Conservation (phyloP, 176 grass and related monocot species). For the Oryza australiensis region DNA sequence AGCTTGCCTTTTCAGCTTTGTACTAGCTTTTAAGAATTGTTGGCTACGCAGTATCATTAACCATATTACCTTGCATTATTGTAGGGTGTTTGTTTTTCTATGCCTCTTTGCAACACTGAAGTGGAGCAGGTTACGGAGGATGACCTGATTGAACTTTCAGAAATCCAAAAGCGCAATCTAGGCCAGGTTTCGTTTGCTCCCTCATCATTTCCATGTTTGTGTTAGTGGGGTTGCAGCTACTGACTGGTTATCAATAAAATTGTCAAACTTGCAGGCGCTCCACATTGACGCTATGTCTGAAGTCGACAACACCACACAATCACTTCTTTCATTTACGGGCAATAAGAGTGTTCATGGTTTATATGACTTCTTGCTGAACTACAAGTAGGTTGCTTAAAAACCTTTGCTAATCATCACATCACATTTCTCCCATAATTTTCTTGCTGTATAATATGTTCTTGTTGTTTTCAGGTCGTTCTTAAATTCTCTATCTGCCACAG, state of each 20-base stretch:
- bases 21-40: background rate
- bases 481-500: conserved; percentile 59
- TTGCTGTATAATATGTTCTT: conserved; percentile 14
- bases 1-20: background rate
- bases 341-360: conserved; percentile 77
- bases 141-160: conserved; percentile 82
- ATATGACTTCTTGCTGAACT: conserved; percentile 85
- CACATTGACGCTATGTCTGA: conserved; percentile 71
- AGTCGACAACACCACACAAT: conserved; percentile 77
- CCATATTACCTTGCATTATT: conserved; percentile 28
- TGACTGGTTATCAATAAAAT: background rate
- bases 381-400: conserved; percentile 57
- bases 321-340: conserved; percentile 73
- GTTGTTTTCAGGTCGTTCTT: conserved; percentile 56
- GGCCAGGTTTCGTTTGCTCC: conserved; percentile 64
- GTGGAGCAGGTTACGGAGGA: conserved; percentile 74
- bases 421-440: background rate
- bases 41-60: background rate
- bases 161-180: conserved; percentile 79
- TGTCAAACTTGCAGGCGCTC: conserved; percentile 51
- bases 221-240: background rate
- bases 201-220: background rate
- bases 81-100: conserved; percentile 71
- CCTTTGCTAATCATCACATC: background rate
- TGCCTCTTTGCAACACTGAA: conserved; percentile 82